Percentiles rank a stretch among this genome's conserved stretches.
Evolutionary conservation across 2,329 filamentous ascomycete species (phyloP).

Genomic region (Pseudocercospora eumusae): DNA sequence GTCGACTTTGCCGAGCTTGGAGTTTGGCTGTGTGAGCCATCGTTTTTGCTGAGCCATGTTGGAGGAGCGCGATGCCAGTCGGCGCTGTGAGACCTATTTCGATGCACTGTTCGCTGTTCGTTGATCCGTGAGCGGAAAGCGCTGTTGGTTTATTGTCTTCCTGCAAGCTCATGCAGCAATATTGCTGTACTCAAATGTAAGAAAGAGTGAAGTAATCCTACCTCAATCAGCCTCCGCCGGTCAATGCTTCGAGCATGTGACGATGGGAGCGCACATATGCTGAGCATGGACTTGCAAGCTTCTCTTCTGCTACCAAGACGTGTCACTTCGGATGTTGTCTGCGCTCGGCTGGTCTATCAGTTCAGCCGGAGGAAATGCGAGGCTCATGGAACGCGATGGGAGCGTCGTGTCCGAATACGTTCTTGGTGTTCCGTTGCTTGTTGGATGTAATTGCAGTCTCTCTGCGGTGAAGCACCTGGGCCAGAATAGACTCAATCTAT

Average conservation of each 20-base stretch:
- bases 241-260: not conserved
- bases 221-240: slow-evolving; percentile 4
- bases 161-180: not conserved
- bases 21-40: slow-evolving; percentile 32
- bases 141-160: not conserved
- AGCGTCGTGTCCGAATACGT: not conserved
- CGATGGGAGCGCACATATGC: not conserved
- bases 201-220: not conserved
- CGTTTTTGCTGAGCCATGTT: slow-evolving; percentile 31
- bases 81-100: not conserved
- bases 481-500: not conserved
- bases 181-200: not conserved
- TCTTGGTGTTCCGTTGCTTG: not conserved
- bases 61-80: not conserved
- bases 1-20: slow-evolving; percentile 34
- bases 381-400: not conserved
- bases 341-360: not conserved
- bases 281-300: not conserved
- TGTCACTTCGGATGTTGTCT: not conserved
- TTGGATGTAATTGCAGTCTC: not conserved
- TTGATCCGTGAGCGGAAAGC: not conserved
- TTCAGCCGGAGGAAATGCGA: not conserved
- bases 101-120: slow-evolving; percentile 4
- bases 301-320: not conserved
- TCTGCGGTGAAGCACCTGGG: not conserved